Evolutionary conservation across 2,329 filamentous ascomycete species (phyloP), one percentile per base, ranked within the genome.

Genomic region (Pezicula carpinea): DNA sequence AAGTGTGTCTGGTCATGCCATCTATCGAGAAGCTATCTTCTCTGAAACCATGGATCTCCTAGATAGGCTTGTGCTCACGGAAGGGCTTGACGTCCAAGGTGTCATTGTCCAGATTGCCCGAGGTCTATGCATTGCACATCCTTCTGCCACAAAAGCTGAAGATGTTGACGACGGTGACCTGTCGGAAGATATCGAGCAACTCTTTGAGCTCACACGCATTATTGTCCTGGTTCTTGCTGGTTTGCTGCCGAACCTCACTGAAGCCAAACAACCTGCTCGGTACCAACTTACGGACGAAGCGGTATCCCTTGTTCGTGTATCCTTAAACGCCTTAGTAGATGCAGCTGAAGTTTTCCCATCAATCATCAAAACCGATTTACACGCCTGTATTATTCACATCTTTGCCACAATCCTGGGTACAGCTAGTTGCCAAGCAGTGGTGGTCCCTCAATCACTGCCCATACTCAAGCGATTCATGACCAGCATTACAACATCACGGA

Each of bases 21-120:
- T 99, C 53, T 99, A 97, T 62, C 85, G 95, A 58, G 90, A 96
- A 47, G 89, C 91, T 6, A 88, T 99, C 39, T 99, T 99, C 65
- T 88, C 90, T 0, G 93, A 99, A 69, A 96, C 91, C 0, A 96
- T 97, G 83, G 93, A 99, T 59, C 80, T 96, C 44, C 79, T 99
- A 4, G 92, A 97, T 66, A 83, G 93, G 6, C 80, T 99, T 32
- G 90, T 95, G 4, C 76, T 99, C 49, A 99, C 92, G 0, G 92
- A 97, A 64, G 87, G 87, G 1, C 75, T 93, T 21, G 85, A 90
- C 52, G 88, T 97, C 17, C 93, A 99, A 66, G 80, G 80, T 0
- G 89, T 95, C 22, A 95, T 99, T 61, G 90, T 99, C 7, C 87
- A 96, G 58, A 96, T 97, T 59, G 91, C 91, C 1, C 80, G 91